These are phyloP conservation scores for Craterostigma plantagineum DNA, from an alignment of 257 asterid species.

Conservation along the genomic window DNA sequence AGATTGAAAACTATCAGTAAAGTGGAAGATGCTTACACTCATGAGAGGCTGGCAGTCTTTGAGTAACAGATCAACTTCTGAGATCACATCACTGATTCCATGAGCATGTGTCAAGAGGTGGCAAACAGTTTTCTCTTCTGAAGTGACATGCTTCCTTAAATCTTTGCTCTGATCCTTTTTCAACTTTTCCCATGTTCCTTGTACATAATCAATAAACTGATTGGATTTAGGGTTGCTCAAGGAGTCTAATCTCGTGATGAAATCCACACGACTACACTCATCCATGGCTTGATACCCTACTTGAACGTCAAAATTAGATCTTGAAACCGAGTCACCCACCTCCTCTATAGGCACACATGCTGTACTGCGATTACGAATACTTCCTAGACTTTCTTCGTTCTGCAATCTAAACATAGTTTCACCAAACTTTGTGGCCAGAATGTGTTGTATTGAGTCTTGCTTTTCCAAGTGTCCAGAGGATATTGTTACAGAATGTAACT, in stretches of 20 bases:
- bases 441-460: slow-evolving; percentile 17
- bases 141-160: slow-evolving; percentile 29
- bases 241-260: slow-evolving; percentile 16
- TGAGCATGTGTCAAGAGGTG: slow-evolving; percentile 22
- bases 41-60: slow-evolving; percentile 33
- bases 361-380: too few species aligned
- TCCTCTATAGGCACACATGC: slow-evolving; percentile 34
- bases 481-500: slow-evolving; percentile 30
- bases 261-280: slow-evolving; percentile 77
- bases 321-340: slow-evolving; percentile 40
- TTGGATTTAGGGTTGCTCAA: slow-evolving; percentile 15
- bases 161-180: slow-evolving; percentile 23
- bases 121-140: slow-evolving; percentile 46
- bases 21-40: slow-evolving; percentile 25
- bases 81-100: slow-evolving; percentile 46
- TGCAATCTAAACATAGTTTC: slow-evolving; percentile 10
- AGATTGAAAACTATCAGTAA: slow-evolving; percentile 7
- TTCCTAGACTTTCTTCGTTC: slow-evolving; percentile 18
- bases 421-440: slow-evolving; percentile 9
- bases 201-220: slow-evolving; percentile 21
- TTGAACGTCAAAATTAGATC: slow-evolving; percentile 24
- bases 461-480: slow-evolving; percentile 28
- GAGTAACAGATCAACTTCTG: slow-evolving; percentile 61
- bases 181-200: slow-evolving; percentile 62
- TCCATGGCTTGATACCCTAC: slow-evolving; percentile 40